phyloP scores from a whole-genome alignment of 805 yeast species.

The Priceomyces castillae region DNA sequence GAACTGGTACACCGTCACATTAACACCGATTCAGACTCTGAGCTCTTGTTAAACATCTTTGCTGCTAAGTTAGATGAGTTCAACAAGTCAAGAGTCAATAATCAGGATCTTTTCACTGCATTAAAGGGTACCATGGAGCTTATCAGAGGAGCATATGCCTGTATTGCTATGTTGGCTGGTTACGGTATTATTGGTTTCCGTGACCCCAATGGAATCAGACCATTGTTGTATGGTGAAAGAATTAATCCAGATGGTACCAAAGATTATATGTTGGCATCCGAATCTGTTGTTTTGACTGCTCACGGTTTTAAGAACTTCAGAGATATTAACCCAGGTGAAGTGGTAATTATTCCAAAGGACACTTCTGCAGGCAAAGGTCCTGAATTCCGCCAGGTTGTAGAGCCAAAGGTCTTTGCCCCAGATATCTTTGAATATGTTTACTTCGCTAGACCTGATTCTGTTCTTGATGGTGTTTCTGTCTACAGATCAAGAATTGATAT shows the following conservation, averaged over 20 bases:
- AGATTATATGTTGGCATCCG: constrained; percentile 95
- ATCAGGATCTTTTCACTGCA: constrained; percentile 84
- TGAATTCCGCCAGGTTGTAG: constrained; percentile 82
- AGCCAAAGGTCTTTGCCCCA: constrained; percentile 77
- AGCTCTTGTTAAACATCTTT: constrained; percentile 81
- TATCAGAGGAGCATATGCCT: constrained; percentile 96
- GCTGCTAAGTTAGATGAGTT: constrained; percentile 89
- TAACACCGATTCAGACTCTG: constrained; percentile 96
- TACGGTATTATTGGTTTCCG: constrained; percentile 94
- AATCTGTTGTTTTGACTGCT: constrained; percentile 90
- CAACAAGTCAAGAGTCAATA: constrained; percentile 90
- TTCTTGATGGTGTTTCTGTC: constrained; percentile 93
- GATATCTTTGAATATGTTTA: constrained; percentile 97
- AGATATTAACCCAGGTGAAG: constrained; percentile 93
- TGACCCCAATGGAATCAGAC: constrained; percentile 96
- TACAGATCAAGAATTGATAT: constrained; percentile 88
- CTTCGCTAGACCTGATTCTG: constrained; percentile 97
- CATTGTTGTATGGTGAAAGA: constrained; percentile 84
- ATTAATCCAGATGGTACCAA: constrained; percentile 58
- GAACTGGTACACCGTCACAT: constrained; percentile 95
- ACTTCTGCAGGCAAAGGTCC: constrained; percentile 51
- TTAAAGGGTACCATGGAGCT: constrained; percentile 74
- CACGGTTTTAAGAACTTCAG: constrained; percentile 78
- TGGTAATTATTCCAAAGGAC: constrained; percentile 85
- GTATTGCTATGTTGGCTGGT: constrained; percentile 93